Base-by-base conservation (phyloP, 2,329 filamentous ascomycete species). In the Fusarium transvaalense region DNA sequence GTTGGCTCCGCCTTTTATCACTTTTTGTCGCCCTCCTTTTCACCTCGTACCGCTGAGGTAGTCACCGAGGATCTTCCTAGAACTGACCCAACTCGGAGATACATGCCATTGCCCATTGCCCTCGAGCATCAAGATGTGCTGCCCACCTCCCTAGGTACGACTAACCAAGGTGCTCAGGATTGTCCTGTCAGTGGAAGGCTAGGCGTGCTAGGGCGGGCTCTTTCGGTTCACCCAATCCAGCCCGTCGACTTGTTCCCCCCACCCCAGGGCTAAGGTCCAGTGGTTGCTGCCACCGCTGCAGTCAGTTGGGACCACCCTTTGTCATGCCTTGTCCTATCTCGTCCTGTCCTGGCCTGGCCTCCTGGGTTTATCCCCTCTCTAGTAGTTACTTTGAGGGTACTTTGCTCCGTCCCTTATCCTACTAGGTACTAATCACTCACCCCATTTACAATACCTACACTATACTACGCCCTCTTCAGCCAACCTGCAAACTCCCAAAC, bases 21-120 rank as follows among this genome's bases (percentile, higher is more conserved):
- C 62, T 66, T 66, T 29, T 63, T 54, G 62, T 70, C 57, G 50
- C 66, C 66, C 66, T 70, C 66, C 66, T 70, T 70, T 67, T 59
- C 62, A 53, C 43, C 38, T 55, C 39, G 59, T 68, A 64, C 54
- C 37, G 38, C 42, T 48, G 57, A 58, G 19, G 60, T 61, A 66
- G 65, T 37, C 61, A 65, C 65, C 56, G 48, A 69, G 52, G 66
- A 66, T 58, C 61, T 64, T 64, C 61, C 62, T 35, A 50, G 55
- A n/a, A 66, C 56, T 41, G 25, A 59, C 66, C 48, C 21, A 57
- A 64, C 58, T 66, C 32, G 45, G 56, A 67, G 62, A 66, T 56
- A 69, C 66, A 66, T 67, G 50, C 19, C 25, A 55, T 58, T 64
- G 32, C 38, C 51, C 58, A 37, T 35, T 35, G 46, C 46, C 43